A percentile compares a stretch with the other conserved stretches of the same genome.
Evolutionary conservation across 306 rosid species (phyloP).

Genomic region (Amphicarpaea edgeworthii): DNA sequence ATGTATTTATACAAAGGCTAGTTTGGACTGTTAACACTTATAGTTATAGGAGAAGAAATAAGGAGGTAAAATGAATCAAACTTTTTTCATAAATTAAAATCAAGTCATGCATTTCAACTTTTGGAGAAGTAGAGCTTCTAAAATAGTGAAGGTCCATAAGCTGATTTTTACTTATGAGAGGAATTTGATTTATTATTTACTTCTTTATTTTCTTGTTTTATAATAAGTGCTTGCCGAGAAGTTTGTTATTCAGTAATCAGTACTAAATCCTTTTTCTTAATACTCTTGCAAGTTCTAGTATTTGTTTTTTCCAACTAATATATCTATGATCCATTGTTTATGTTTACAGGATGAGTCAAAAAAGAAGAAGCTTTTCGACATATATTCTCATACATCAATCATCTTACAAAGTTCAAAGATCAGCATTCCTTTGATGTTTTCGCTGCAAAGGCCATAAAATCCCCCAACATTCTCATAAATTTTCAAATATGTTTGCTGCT

Average conservation of each 20-base stretch:
- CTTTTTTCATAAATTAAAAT: neutral
- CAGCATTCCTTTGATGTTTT: conserved; percentile 56
- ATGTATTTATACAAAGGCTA: neutral
- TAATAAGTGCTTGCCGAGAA: neutral
- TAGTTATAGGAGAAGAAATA: neutral
- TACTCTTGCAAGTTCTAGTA: neutral
- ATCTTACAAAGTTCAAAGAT: conserved; percentile 85
- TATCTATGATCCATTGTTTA: neutral
- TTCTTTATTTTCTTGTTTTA: neutral
- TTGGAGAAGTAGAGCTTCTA: neutral
- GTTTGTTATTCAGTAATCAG: neutral
- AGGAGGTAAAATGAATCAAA: neutral
- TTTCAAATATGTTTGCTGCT: conserved; percentile 59
- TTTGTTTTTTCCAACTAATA: neutral
- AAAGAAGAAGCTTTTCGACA: conserved; percentile 61
- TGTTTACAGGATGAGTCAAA: conserved; percentile 74
- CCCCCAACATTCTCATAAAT: conserved; percentile 66
- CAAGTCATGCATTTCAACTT: neutral
- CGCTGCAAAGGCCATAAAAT: conserved; percentile 65
- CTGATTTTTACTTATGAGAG: neutral
- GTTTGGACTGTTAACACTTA: neutral
- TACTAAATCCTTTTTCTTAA: neutral
- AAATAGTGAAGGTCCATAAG: neutral
- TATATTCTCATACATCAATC: conserved; percentile 76
- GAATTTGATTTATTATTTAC: neutral